Evolutionary conservation across 768 basidiomycete species (phyloP).

Genomic region (Hygrophorus pudorinus): DNA sequence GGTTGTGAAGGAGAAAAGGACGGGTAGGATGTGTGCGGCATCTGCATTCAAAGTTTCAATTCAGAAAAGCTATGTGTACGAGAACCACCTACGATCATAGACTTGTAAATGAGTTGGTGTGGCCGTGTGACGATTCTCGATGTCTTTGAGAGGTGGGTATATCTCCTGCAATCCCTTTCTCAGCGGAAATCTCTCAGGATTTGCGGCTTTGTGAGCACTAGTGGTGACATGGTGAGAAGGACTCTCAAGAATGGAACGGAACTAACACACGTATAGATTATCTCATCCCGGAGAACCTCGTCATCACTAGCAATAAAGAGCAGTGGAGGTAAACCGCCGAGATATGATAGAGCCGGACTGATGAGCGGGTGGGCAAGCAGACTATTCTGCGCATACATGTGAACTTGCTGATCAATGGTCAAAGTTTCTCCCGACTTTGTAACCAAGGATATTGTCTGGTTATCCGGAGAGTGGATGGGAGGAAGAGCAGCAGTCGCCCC

Average conservation of each 20-base stretch:
- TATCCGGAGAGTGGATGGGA: conserved; percentile 21
- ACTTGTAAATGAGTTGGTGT: conserved; percentile 89
- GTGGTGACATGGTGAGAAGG: not conserved
- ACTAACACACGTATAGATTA: conserved; percentile 58
- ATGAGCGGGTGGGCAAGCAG: conserved; percentile 73
- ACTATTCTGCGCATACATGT: conserved; percentile 78
- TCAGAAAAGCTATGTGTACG: conserved; percentile 14
- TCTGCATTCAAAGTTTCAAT: conserved; percentile 27
- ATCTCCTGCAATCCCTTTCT: conserved; percentile 33
- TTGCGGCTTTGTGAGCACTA: conserved; percentile 86
- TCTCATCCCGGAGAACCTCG: conserved; percentile 88
- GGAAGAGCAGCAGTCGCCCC: conserved; percentile 40
- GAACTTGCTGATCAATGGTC: conserved; percentile 60
- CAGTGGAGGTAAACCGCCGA: conserved; percentile 87
- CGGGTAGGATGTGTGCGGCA: conserved; percentile 61
- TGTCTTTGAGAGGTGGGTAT: conserved; percentile 47
- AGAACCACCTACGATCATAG: conserved; percentile 59
- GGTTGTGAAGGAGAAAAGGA: conserved; percentile 67
- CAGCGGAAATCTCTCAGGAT: conserved; percentile 60
- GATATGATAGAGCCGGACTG: conserved; percentile 68
- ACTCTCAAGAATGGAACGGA: not conserved
- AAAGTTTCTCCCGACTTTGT: conserved; percentile 42
- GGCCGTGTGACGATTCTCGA: conserved; percentile 42
- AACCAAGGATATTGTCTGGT: conserved; percentile 36
- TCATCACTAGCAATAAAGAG: conserved; percentile 79